phyloP scores from a whole-genome alignment of 345 rosid genomes.

The Lagerstroemia speciosa region DNA sequence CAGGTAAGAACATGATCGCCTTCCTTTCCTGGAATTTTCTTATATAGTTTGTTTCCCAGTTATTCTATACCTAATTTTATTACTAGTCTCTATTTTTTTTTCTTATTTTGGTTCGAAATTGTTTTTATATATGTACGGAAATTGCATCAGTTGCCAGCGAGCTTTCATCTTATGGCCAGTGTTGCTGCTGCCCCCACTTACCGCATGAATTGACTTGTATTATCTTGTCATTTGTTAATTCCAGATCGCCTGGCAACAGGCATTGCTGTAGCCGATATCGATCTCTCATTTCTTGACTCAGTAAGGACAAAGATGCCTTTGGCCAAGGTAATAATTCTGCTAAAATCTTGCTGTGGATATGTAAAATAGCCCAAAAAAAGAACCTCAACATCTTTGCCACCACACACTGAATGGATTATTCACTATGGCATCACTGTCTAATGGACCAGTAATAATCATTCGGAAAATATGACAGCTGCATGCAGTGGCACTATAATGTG shows the following conservation, averaged over 20 bases:
- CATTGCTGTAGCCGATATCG: slow-evolving; percentile 72
- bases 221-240: slow-evolving; percentile 5
- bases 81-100: background rate
- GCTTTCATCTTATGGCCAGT: background rate
- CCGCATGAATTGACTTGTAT: background rate
- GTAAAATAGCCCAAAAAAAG: background rate
- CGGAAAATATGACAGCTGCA: background rate
- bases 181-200: background rate
- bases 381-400: background rate
- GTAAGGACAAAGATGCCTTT: slow-evolving; percentile 81
- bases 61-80: background rate
- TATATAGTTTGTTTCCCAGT: no score
- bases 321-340: slow-evolving; percentile 39
- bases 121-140: background rate
- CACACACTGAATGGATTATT: background rate
- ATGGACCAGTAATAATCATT: background rate
- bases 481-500: no score
- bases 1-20: slow-evolving; percentile 36
- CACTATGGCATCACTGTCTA: background rate
- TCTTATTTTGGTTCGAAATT: background rate
- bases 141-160: background rate
- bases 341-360: background rate
- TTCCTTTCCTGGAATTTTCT: background rate
- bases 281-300: slow-evolving; percentile 66
- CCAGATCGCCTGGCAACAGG: slow-evolving; percentile 73